Percentiles rank a stretch among this genome's conserved stretches.
These are phyloP conservation scores for Saccharomyces hybrid DNA, from an alignment of 1,139 yeast genomes.

Conservation along the genomic window DNA sequence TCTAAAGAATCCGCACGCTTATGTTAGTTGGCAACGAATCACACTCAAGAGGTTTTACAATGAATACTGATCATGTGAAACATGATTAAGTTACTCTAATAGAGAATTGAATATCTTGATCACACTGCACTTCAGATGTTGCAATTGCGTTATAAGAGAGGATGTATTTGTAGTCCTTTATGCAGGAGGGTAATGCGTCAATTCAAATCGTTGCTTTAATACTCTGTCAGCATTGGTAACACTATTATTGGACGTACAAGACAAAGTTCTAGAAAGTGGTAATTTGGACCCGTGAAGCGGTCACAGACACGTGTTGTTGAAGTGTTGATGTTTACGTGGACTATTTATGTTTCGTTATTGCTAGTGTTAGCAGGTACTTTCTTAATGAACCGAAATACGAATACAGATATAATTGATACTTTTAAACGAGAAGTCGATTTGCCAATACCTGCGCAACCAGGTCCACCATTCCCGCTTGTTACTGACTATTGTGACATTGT, in stretches of 20 bases:
- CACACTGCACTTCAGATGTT: neutral
- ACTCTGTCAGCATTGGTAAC: neutral
- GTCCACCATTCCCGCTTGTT: conserved; percentile 59
- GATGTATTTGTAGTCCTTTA: neutral
- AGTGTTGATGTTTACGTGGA: neutral
- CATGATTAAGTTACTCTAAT: neutral
- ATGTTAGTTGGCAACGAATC: neutral
- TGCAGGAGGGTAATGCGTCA: neutral
- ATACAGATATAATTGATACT: neutral
- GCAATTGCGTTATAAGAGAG: neutral
- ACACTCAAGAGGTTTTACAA: neutral
- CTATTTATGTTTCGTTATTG: neutral
- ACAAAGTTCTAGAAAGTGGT: neutral
- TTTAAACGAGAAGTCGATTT: conserved; percentile 13
- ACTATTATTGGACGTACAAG: too few relatives aligned
- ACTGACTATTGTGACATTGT: conserved; percentile 49
- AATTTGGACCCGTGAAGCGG: neutral
- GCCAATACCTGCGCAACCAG: conserved; percentile 43
- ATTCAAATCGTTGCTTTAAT: neutral
- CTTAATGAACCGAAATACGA: neutral
- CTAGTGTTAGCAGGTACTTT: neutral
- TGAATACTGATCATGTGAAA: too few relatives aligned
- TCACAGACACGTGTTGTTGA: neutral
- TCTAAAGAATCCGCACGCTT: neutral
- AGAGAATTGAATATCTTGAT: neutral